Base-by-base conservation (phyloP, 1,284 basidiomycete species). In the Mycosarcoma mackinlayi region DNA sequence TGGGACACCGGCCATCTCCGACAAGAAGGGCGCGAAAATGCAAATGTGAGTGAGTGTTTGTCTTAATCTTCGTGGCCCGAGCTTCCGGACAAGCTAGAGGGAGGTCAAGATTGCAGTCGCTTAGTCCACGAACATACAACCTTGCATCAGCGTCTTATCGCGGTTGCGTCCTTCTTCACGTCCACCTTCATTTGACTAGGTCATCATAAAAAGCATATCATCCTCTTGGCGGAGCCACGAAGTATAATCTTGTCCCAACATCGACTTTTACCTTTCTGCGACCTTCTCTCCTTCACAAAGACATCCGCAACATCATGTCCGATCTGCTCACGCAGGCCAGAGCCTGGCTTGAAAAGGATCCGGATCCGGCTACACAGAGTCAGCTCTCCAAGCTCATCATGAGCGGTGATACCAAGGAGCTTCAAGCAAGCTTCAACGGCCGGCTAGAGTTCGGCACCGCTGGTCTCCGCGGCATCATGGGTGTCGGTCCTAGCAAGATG, bases 371-470 rank as follows among this genome's bases (percentile, higher is more conserved):
- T 4, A 75, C 75, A 6, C 52, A 57, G 37, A 27, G 25, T 10
- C 66, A 76, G 46, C 64, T 77, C 5, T 31, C 59, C 9, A 28
- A 48, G 4, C 46, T 73, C 18, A 58, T 77, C 61, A 57, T 75
- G 4, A 45, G 39, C 33, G 59, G 64, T 47, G 61, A 75, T 44
- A 21, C 41, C 30, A 46, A 66, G 21, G 58, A 69, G 44, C 70
- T 78, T 5, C 48, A 72, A 34, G n/a, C 65, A 3, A 62, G 73
- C 59, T 78, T 78, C 50, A 61, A 50, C 21, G 70, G 70, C 6
- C 53, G 77, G 14, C 64, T 78, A 34, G 66, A 61, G 24, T 78
- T 78, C 44, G 77, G 77, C 28, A 78, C 77, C 0, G 77, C 77
- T 11, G 77, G 77, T 18, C 54, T 78, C 14, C 48, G 77, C 2